phyloP scores from a whole-genome alignment of 495 filamentous ascomycete genomes.

The Xylaria acuta region DNA sequence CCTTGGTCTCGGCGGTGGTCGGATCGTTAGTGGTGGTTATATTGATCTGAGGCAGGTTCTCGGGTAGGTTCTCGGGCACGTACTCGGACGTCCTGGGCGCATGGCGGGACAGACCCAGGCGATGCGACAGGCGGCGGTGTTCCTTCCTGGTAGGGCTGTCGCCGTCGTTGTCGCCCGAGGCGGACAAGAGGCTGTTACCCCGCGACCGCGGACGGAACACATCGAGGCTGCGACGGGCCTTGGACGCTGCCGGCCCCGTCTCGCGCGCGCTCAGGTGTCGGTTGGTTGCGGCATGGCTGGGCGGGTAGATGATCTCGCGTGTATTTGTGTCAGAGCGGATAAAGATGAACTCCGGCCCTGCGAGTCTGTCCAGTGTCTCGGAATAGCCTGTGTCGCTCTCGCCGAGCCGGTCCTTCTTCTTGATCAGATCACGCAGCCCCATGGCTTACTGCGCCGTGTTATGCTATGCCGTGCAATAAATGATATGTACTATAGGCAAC shows the following conservation, averaged over 20 bases:
- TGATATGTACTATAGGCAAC: background rate
- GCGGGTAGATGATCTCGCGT: constrained; percentile 76
- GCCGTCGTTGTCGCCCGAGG: constrained; percentile 46
- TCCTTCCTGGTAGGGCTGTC: constrained; percentile 39
- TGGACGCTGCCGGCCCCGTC: constrained; percentile 29
- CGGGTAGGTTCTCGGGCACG: constrained; percentile 80
- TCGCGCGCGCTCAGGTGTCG: constrained; percentile 45
- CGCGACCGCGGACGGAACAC: constrained; percentile 49
- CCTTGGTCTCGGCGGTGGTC: constrained; percentile 50
- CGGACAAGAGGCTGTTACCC: constrained; percentile 55
- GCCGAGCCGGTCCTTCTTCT: constrained; percentile 66
- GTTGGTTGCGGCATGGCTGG: constrained; percentile 48
- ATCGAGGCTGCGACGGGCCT: constrained; percentile 42
- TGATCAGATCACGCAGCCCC: constrained; percentile 76
- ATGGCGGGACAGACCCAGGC: constrained; percentile 69
- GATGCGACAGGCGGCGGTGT: constrained; percentile 66
- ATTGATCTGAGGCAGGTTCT: constrained; percentile 78
- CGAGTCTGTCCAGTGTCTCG: constrained; percentile 39
- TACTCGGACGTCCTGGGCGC: constrained; percentile 69
- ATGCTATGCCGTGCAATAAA: background rate
- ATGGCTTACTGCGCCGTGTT: constrained; percentile 50
- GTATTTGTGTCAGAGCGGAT: constrained; percentile 81
- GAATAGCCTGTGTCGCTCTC: constrained; percentile 44
- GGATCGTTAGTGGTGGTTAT: constrained; percentile 40
- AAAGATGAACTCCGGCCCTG: constrained; percentile 78